phyloP scores from a whole-genome alignment of 352 stramenopile genomes.

The Phytophthora pinifolia region DNA sequence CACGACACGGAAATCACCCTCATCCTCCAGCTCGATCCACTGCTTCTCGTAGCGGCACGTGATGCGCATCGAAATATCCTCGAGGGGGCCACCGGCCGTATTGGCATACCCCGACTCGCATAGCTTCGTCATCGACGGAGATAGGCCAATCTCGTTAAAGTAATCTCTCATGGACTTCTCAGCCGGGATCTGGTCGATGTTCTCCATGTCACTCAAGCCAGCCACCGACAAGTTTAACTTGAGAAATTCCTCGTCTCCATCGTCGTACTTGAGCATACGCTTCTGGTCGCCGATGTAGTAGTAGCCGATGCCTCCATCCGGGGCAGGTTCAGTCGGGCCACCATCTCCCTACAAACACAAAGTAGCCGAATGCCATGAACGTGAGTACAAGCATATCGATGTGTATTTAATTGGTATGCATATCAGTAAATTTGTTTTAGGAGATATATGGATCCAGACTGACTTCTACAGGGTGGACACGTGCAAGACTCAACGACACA shows the following conservation, averaged over 20 bases:
- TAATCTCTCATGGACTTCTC: slow-evolving; percentile 81
- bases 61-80: slow-evolving; percentile 77
- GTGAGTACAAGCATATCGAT: slow-evolving; percentile 14
- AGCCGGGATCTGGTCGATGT: slow-evolving; percentile 57
- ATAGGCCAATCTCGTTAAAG: slow-evolving; percentile 58
- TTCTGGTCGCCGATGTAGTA: slow-evolving; percentile 89
- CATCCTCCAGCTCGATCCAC: slow-evolving; percentile 82
- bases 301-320: slow-evolving; percentile 79
- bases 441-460: slow-evolving; percentile 87
- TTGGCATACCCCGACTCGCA: slow-evolving; percentile 81
- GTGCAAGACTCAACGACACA: slow-evolving; percentile 59
- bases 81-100: slow-evolving; percentile 63
- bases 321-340: slow-evolving; percentile 66
- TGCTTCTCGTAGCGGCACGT: slow-evolving; percentile 84
- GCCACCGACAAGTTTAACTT: slow-evolving; percentile 70
- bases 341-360: slow-evolving; percentile 61
- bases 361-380: slow-evolving; percentile 1
- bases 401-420: no score
- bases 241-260: slow-evolving; percentile 69
- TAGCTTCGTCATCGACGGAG: slow-evolving; percentile 81
- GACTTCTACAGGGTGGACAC: slow-evolving; percentile 75
- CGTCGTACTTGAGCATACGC: slow-evolving; percentile 74
- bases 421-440: slow-evolving; percentile 7
- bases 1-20: slow-evolving; percentile 76
- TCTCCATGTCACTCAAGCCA: slow-evolving; percentile 58